Evolutionary conservation across 2,329 filamentous ascomycete genomes (phyloP).

Genomic region (Fusarium mangiferae): DNA sequence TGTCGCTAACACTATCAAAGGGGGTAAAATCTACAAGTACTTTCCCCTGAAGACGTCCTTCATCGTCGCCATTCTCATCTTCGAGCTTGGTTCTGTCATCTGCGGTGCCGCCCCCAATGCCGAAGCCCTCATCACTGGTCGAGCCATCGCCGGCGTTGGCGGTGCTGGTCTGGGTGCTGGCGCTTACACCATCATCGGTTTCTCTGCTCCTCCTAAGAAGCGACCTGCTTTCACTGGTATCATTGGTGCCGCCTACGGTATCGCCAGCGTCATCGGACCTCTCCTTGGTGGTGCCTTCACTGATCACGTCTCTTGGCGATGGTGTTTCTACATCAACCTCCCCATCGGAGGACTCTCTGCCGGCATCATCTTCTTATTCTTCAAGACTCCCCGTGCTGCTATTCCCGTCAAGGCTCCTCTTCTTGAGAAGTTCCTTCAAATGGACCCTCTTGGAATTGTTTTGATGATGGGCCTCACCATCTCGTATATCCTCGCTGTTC

Average conservation of each 20-base stretch:
- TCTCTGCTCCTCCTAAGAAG: conserved; percentile 50
- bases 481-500: conserved; percentile 57
- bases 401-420: conserved; percentile 51
- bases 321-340: conserved; percentile 55
- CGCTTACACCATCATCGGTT: conserved; percentile 62
- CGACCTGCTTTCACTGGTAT: conserved; percentile 53
- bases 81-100: conserved; percentile 65
- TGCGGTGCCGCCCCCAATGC: conserved; percentile 60
- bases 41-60: conserved; percentile 63
- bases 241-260: conserved; percentile 50
- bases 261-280: conserved; percentile 52
- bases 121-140: conserved; percentile 61
- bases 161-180: conserved; percentile 62
- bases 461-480: conserved; percentile 58
- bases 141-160: conserved; percentile 59
- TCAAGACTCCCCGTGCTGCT: conserved; percentile 54
- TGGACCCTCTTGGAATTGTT: conserved; percentile 58
- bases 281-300: conserved; percentile 53
- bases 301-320: conserved; percentile 51
- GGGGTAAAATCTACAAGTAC: conserved; percentile 62
- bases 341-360: conserved; percentile 51
- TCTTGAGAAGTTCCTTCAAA: conserved; percentile 58
- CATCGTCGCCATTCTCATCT: conserved; percentile 59
- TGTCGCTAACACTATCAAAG: conserved; percentile 43
- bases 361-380: conserved; percentile 53